Evolutionary conservation across 352 stramenopile genomes (phyloP), one percentile per base, ranked within the genome.

Genomic region (Blastocystis sp.): DNA sequence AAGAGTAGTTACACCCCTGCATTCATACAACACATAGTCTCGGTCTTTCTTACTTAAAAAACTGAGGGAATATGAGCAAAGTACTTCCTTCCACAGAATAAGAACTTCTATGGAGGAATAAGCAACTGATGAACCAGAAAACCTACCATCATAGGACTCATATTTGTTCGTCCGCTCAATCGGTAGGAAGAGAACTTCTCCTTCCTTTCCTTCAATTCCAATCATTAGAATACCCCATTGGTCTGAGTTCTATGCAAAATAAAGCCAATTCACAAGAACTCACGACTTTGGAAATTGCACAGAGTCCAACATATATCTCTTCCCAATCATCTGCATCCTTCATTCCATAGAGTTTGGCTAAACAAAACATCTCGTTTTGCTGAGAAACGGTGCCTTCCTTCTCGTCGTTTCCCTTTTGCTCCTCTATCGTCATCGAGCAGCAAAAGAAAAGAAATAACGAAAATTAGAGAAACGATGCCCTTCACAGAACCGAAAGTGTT

Each of bases 271-370:
- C 24, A 42, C 37, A 65, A 63, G 54, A 27, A 65, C 71, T 42
- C 16, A 83, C 71, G 27, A 24, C 35, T 37, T 83, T 57, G 19
- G 51, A 21, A 16, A 83, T 49, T 37, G 46, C 27, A 37, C 71
- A 83, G 0, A 66, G 63, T 32, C 71, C 71, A 16, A 83, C 71
- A 43, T 52, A 83, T n/a, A 66, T 11, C 35, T 83, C 71, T 46
- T 83, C 71, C 71, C 71, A 83, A 3, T 63, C 46, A 42, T 83
- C 51, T 32, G 12, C 27, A 32, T 57, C 42, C 32, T 83, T 59
- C 71, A 83, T 83, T 42, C 19, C 49, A 29, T 67, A 83, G 3
- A 83, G 71, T 65, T 83, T 83, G 29, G 71, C 71, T 37, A 83
- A 42, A 32, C 63, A 74, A n/a, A 46, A 43, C 19, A 6, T 74